phyloP scores from a whole-genome alignment of 495 filamentous ascomycete genomes.

The Pyrenula aspistea region DNA sequence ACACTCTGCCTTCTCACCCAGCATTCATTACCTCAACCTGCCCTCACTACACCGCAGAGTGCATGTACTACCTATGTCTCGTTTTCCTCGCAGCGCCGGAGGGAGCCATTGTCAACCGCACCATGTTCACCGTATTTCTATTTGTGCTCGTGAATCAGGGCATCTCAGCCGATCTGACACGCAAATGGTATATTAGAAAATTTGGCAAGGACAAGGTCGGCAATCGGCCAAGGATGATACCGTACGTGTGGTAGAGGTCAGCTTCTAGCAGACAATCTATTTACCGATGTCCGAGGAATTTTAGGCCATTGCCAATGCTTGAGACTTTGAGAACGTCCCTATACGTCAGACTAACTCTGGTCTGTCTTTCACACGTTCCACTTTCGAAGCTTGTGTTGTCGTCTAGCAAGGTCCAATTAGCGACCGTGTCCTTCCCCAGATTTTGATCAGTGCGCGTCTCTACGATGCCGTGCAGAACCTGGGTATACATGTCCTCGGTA shows the following conservation, averaged over 20 bases:
- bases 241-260: slow-evolving; percentile 42
- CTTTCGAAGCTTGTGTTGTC: slow-evolving; percentile 39
- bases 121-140: slow-evolving; percentile 50
- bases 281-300: slow-evolving; percentile 37
- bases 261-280: slow-evolving; percentile 1
- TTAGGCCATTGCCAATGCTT: slow-evolving; percentile 56
- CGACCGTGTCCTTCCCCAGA: slow-evolving; percentile 49
- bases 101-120: slow-evolving; percentile 54
- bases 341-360: slow-evolving; percentile 79
- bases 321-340: slow-evolving; percentile 84
- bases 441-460: slow-evolving; percentile 46
- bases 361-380: slow-evolving; percentile 50
- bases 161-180: slow-evolving; percentile 65
- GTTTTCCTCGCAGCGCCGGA: slow-evolving; percentile 60
- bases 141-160: slow-evolving; percentile 77
- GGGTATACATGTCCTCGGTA: slow-evolving; percentile 51
- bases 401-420: slow-evolving; percentile 74
- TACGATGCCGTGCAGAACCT: slow-evolving; percentile 68
- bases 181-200: slow-evolving; percentile 66
- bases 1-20: slow-evolving; percentile 64
- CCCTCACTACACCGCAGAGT: slow-evolving; percentile 90
- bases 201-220: slow-evolving; percentile 61
- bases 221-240: slow-evolving; percentile 73
- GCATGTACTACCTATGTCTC: slow-evolving; percentile 69
- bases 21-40: slow-evolving; percentile 60